Evolutionary conservation across 2,329 filamentous ascomycete species (phyloP).

Genomic region (Hypoxylon sp.): DNA sequence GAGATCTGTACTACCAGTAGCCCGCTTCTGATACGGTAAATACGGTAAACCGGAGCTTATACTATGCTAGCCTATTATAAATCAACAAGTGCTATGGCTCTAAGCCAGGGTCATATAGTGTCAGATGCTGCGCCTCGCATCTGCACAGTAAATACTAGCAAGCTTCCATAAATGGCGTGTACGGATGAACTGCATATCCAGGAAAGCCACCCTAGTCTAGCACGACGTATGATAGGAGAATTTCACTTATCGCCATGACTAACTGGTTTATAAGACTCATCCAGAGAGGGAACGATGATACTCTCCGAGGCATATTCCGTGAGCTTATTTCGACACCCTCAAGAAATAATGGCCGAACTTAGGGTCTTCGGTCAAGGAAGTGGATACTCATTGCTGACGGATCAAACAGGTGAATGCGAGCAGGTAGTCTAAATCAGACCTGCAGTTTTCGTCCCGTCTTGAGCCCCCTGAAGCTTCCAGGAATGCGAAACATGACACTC

Average conservation of each 20-base stretch:
- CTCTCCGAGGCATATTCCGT: constrained; percentile 5
- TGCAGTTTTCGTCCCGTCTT: neutral
- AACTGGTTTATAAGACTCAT: constrained; percentile 6
- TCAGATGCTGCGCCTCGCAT: constrained; percentile 18
- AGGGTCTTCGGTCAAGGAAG: constrained; percentile 1
- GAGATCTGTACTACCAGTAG: neutral
- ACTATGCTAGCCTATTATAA: neutral
- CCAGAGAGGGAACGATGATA: neutral
- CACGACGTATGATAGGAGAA: constrained; percentile 2
- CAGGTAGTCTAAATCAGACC: neutral
- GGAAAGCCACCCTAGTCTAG: constrained; percentile 5
- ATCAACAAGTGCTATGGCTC: constrained; percentile 10
- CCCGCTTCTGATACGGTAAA: neutral
- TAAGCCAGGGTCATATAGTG: constrained; percentile 13
- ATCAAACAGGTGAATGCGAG: constrained; percentile 9
- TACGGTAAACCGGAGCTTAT: neutral
- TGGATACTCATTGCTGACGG: neutral
- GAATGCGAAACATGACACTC: neutral
- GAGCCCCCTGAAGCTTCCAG: neutral
- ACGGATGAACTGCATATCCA: neutral
- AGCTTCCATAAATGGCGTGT: constrained; percentile 17
- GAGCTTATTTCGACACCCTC: constrained; percentile 11
- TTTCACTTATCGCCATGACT: constrained; percentile 1
- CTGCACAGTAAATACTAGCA: neutral
- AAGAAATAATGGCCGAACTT: constrained; percentile 7